A percentile compares a stretch with the other conserved stretches of the same genome.
Conservation (phyloP, 345 rosid species). For the Salix udensis region DNA sequence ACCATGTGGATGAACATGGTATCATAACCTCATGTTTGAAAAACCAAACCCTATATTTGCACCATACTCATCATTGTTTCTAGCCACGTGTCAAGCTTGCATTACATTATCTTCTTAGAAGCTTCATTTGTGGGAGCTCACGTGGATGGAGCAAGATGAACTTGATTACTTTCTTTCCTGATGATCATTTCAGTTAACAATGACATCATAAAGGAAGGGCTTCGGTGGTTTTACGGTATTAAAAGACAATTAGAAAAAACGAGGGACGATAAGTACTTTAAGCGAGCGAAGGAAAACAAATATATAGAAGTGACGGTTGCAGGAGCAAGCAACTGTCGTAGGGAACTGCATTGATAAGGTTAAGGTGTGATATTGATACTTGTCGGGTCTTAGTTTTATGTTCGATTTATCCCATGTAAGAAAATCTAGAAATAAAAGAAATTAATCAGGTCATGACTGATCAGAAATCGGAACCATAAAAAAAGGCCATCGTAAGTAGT, state of each 20-base stretch:
- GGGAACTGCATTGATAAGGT: neutral
- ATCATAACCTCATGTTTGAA: slow-evolving; percentile 16
- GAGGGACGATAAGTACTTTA: neutral
- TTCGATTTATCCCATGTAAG: neutral
- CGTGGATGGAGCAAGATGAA: neutral
- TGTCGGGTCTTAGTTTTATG: neutral
- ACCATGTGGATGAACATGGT: slow-evolving; percentile 48
- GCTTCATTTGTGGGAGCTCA: slow-evolving; percentile 15
- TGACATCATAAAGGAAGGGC: slow-evolving; percentile 11
- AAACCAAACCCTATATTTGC: slow-evolving; percentile 21
- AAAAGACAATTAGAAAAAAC: slow-evolving; percentile 5
- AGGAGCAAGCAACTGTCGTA: neutral
- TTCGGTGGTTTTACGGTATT: neutral
- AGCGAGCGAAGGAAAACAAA: neutral
- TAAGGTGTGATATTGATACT: neutral
- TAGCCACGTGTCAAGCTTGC: slow-evolving; percentile 21
- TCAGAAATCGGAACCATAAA: neutral
- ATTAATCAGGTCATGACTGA: neutral
- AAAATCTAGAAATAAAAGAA: neutral
- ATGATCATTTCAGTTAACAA: slow-evolving; percentile 12
- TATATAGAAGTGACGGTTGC: neutral
- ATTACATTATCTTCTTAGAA: slow-evolving; percentile 10
- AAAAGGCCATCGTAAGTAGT: neutral
- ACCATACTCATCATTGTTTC: slow-evolving; percentile 10
- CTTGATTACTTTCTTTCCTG: neutral